Conservation (phyloP, 108 stramenopile genomes). For the Fistulifera solaris region DNA sequence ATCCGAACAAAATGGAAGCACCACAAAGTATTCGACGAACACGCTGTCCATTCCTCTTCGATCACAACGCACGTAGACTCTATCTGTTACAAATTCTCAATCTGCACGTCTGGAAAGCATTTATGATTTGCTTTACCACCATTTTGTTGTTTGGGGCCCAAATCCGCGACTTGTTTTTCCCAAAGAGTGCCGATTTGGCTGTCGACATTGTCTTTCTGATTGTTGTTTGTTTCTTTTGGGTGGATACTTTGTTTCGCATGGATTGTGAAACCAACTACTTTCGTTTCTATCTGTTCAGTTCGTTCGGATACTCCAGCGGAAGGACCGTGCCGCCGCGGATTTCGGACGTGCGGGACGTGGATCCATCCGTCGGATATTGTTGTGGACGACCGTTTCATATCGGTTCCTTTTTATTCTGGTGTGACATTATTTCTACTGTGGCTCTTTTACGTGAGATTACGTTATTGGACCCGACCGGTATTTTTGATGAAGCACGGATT, state of each 20-base stretch:
- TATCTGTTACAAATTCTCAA: background rate
- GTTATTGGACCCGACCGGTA: conserved; percentile 23
- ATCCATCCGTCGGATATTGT: too few relatives aligned
- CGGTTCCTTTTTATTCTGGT: conserved; percentile 71
- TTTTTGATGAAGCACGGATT: background rate
- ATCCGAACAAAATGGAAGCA: too few relatives aligned
- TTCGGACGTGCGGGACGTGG: background rate
- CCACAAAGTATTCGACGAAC: too few relatives aligned
- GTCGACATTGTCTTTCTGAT: conserved; percentile 37
- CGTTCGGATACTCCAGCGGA: background rate
- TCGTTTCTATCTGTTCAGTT: conserved; percentile 9
- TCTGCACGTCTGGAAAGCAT: background rate
- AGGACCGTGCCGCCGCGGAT: background rate
- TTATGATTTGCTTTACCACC: conserved; percentile 2
- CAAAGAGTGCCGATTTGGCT: conserved; percentile 20
- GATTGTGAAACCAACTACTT: conserved; percentile 49
- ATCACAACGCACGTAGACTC: background rate
- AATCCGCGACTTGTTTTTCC: conserved; percentile 30
- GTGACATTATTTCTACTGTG: conserved; percentile 48
- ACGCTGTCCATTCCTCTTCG: too few relatives aligned
- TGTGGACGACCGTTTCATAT: conserved; percentile 2
- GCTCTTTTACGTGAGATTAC: conserved; percentile 49
- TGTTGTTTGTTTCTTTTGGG: conserved; percentile 27
- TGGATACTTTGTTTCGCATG: conserved; percentile 40
- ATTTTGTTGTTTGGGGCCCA: conserved; percentile 56